These are phyloP conservation scores for Chlorella sp. DNA, from an alignment of 139 green algal species.

Conservation along the genomic window DNA sequence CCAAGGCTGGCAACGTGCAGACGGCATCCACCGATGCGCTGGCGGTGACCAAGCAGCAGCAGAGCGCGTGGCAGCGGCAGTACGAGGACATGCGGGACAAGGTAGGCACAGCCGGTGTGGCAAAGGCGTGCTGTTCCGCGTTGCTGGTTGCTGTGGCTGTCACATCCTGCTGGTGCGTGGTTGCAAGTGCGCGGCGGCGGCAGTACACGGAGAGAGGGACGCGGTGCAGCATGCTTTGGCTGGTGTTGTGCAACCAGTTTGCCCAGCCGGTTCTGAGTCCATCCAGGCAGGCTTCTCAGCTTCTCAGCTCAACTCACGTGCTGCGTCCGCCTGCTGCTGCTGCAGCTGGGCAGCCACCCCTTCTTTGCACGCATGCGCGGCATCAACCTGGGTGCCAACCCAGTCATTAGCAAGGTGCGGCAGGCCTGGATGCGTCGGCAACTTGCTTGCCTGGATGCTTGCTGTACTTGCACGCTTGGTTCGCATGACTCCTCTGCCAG, in stretches of 20 bases:
- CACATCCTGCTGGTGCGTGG: neutral
- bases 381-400: constrained; percentile 29
- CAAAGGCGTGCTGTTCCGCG: neutral
- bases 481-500: no score
- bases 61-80: constrained; percentile 50
- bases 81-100: constrained; percentile 48
- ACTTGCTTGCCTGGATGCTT: no score
- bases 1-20: constrained; percentile 32
- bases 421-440: no score
- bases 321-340: no score
- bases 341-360: constrained; percentile 55
- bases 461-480: no score
- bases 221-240: neutral
- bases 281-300: neutral
- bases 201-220: no score
- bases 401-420: constrained; percentile 44
- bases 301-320: neutral
- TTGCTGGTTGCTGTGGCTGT: neutral
- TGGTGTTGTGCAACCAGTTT: neutral
- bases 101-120: constrained; percentile 6
- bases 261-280: neutral
- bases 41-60: constrained; percentile 11
- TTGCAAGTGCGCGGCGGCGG: neutral
- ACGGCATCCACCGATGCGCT: constrained; percentile 18
- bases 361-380: constrained; percentile 54